Evolutionary conservation across 179 eudicot species (phyloP), one percentile per base, ranked within the genome.

Genomic region (Corrigiola litoralis): DNA sequence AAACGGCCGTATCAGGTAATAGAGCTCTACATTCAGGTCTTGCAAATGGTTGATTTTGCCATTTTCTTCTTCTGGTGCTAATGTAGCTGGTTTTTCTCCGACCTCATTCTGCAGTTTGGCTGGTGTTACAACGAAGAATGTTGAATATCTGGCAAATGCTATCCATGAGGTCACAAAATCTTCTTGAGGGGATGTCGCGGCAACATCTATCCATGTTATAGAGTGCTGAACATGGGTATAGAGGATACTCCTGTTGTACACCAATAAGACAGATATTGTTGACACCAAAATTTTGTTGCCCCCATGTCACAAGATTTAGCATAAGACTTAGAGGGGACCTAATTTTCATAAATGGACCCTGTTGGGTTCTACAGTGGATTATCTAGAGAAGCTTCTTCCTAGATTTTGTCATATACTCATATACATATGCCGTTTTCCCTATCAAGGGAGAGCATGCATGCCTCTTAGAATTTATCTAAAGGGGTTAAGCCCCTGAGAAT

Each of bases 1-100:
- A 47, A 90, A 94, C 70, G 99, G 99, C 31, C 95, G 99, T 66
- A 86, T 94, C 55, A 94, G 99, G 99, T 94, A 74, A 58, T 36
- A 5, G 27, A 16, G 20, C 50, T 16, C 33, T 25, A 6, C 41
- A 5, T 16, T 41, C 10, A 6, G 32, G 10, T 56, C 2, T 28
- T 24, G 10, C 48, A 24, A 11, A 40, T 20, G 53, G 7, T 61
- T 12, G 23, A 2, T 6, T n/a, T 53, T 52, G 6, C 25, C 36
- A 6, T 16, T 33, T 32, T 16, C 5, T 40, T 10, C 16, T 48
- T 52, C 18, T 28, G 54, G 45, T 47, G 41, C 57, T 42, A 4
- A 20, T 44, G 37, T 47, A 46, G 45, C 53, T 74, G 14, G 18
- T 27, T 28, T 33, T 32, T 53, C 8, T 46, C 4, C 44, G 5